These are phyloP conservation scores for Lactifluus hygrophoroides DNA, from an alignment of 768 basidiomycete genomes.

Conservation along the genomic window DNA sequence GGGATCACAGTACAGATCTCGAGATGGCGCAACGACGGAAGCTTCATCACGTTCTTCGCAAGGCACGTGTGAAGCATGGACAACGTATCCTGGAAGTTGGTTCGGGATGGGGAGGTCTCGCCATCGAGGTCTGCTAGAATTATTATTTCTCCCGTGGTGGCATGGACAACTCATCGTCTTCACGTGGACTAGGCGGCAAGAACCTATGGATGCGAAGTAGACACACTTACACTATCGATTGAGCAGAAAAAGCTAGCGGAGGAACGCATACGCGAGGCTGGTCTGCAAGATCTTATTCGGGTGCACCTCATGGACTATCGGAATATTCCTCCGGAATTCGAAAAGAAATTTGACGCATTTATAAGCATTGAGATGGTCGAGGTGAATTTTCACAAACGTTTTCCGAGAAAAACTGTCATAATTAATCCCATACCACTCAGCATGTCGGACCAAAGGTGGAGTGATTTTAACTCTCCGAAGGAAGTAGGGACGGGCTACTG, in stretches of 20 bases:
- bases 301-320: constrained; percentile 91
- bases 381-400: background rate
- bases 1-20: constrained; percentile 43
- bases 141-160: background rate
- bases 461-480: background rate
- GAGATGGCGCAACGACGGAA: constrained; percentile 80
- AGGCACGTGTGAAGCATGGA: constrained; percentile 70
- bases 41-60: constrained; percentile 69
- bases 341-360: constrained; percentile 55
- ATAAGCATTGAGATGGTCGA: constrained; percentile 62
- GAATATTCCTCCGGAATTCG: constrained; percentile 73
- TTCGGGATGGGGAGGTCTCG: constrained; percentile 88
- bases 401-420: constrained; percentile 33
- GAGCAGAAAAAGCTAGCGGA: constrained; percentile 87
- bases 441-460: constrained; percentile 20
- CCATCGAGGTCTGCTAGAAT: constrained; percentile 56
- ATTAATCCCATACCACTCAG: constrained; percentile 3
- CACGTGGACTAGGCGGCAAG: constrained; percentile 45
- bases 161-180: constrained; percentile 1
- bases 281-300: constrained; percentile 60
- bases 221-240: constrained; percentile 79
- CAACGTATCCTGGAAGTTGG: constrained; percentile 85
- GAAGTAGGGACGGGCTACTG: background rate
- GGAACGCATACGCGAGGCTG: constrained; percentile 67
- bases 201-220: constrained; percentile 69